phyloP scores from a whole-genome alignment of 1,284 basidiomycete genomes.

The Rhizoctonia solani region DNA sequence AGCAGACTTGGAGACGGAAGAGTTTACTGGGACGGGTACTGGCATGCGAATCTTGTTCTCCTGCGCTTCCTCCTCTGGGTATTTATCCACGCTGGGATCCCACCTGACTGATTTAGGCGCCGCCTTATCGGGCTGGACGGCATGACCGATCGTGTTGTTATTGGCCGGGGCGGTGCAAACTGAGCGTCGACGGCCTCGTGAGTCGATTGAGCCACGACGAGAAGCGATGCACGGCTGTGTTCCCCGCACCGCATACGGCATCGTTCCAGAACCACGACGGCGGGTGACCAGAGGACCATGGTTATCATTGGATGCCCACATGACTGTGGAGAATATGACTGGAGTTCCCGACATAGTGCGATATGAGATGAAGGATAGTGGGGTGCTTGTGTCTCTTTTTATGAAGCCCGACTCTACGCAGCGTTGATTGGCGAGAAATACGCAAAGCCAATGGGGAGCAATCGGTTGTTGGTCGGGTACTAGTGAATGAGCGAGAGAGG shows the following conservation, averaged over 20 bases:
- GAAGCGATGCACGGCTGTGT: slow-evolving; percentile 15
- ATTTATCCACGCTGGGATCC: slow-evolving; percentile 20
- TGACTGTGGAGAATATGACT: slow-evolving; percentile 13
- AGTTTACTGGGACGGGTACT: slow-evolving; percentile 8
- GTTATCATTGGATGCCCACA: slow-evolving; percentile 30
- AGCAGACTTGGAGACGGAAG: not conserved
- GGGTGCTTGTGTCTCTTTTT: not conserved
- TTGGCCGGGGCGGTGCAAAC: not conserved
- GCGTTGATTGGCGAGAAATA: not conserved
- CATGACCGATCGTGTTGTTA: not conserved
- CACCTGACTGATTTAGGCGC: slow-evolving; percentile 24
- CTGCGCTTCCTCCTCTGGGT: not conserved
- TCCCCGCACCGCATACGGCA: not conserved
- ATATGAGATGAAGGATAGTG: not conserved
- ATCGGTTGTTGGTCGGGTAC: not conserved
- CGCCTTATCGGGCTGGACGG: slow-evolving; percentile 6
- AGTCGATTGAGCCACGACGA: slow-evolving; percentile 22
- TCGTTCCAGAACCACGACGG: slow-evolving; percentile 19
- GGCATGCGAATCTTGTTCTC: slow-evolving; percentile 14
- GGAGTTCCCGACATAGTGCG: slow-evolving; percentile 7
- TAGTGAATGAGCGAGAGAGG: not conserved
- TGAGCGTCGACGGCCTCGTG: not conserved
- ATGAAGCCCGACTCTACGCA: not conserved
- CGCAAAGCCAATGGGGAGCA: too few species aligned
- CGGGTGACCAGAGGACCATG: slow-evolving; percentile 27